Conservation (phyloP, 176 grass and related monocot species). For the Hordeum vulgare region DNA sequence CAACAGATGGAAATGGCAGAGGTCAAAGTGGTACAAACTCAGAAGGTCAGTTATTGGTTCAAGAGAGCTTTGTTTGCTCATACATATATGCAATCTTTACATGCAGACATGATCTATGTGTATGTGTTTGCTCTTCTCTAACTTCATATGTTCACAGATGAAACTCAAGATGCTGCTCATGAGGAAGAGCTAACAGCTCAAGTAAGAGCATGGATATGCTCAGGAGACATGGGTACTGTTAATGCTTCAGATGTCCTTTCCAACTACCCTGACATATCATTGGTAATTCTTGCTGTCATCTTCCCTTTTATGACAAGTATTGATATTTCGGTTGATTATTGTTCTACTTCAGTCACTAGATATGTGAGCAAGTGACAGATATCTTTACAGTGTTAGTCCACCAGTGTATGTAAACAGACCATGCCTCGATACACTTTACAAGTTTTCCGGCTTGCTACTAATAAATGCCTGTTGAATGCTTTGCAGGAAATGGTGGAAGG, state of each 20-base stretch:
- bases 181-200: constrained; percentile 59
- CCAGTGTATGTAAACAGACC: constrained; percentile 3
- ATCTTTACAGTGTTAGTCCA: background rate
- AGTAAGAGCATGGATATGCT: constrained; percentile 80
- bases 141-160: constrained; percentile 46
- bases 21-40: constrained; percentile 53
- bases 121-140: constrained; percentile 1
- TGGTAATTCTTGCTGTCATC: constrained; percentile 29
- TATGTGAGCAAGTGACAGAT: background rate
- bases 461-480: constrained; percentile 20
- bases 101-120: background rate
- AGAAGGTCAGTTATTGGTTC: constrained; percentile 55
- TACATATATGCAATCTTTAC: constrained; percentile 1
- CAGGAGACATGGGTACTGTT: constrained; percentile 37
- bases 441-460: constrained; percentile 10
- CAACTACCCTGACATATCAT: constrained; percentile 75
- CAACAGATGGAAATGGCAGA: constrained; percentile 48
- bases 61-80: background rate
- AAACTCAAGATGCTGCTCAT: constrained; percentile 88
- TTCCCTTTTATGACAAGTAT: constrained; percentile 6
- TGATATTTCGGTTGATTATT: background rate
- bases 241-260: constrained; percentile 68
- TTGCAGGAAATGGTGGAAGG: constrained; percentile 87
- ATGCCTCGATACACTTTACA: background rate
- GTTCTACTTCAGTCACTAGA: background rate